Conservation (phyloP, 192 early-diverging fungal species). For the Kappamyces sp. region DNA sequence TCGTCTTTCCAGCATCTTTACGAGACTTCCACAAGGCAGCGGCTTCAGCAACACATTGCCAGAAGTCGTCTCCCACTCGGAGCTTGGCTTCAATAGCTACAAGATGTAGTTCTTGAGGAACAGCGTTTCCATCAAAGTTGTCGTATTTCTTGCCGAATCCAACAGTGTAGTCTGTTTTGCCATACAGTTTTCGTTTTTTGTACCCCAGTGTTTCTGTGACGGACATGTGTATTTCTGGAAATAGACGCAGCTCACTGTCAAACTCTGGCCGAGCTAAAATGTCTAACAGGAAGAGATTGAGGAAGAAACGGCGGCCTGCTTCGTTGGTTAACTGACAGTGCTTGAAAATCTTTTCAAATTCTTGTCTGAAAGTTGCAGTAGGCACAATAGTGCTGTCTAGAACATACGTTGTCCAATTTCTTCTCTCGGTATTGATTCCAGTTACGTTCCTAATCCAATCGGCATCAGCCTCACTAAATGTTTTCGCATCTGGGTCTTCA, state of each 20-base stretch:
- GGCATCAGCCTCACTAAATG: slow-evolving; percentile 20
- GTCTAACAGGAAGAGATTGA: slow-evolving; percentile 17
- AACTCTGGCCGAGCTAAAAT: slow-evolving; percentile 17
- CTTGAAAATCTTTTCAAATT: neutral
- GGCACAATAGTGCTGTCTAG: neutral
- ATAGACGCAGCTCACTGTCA: slow-evolving; percentile 13
- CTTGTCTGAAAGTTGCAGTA: neutral
- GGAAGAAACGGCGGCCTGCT: slow-evolving; percentile 17
- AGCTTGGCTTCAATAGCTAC: slow-evolving; percentile 30
- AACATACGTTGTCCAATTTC: slow-evolving; percentile 7
- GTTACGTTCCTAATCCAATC: slow-evolving; percentile 19
- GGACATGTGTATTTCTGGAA: slow-evolving; percentile 19
- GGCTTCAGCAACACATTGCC: slow-evolving; percentile 31
- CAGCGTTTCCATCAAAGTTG: slow-evolving; percentile 22
- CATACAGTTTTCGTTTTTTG: slow-evolving; percentile 33
- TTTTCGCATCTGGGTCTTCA: slow-evolving; percentile 14
- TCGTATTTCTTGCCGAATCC: slow-evolving; percentile 18
- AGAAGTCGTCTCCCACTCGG: slow-evolving; percentile 20
- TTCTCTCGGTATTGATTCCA: slow-evolving; percentile 20
- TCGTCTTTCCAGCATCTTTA: slow-evolving; percentile 26
- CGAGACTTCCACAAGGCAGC: slow-evolving; percentile 31
- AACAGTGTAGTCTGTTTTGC: slow-evolving; percentile 30
- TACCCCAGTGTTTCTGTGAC: slow-evolving; percentile 11
- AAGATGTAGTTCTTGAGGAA: slow-evolving; percentile 27
- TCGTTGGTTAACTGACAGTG: neutral